Base-by-base conservation (phyloP, 306 rosid species). In the Canavalia gladiata region DNA sequence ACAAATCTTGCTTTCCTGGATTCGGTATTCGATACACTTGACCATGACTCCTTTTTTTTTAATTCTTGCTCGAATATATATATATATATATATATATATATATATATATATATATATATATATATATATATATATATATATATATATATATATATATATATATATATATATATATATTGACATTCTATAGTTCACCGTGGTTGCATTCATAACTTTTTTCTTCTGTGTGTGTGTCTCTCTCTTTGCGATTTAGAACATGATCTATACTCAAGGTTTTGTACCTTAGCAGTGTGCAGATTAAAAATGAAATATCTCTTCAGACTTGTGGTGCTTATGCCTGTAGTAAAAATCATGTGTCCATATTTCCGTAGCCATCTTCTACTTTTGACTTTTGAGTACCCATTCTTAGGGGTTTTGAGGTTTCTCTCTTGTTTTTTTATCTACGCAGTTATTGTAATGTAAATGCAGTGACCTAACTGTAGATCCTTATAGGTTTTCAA, bases 371-470 rank as follows among this genome's bases (percentile, higher is more conserved):
- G 39, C 45, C 25, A 18, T 18, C 25, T 18, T 18, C 25, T 76
- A 67, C 7, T 85, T 85, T 58, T 49, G 73, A 31, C 43, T 12
- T 29, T 18, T 1, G 9, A 49, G 7, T 76, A 57, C 49, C 42
- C 45, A 5, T 62, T 72, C 8, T 64, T 35, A 71, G 47, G n/a
- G 45, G 60, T 50, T 70, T 78, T 75, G 35, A 42, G 75, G 63
- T 66, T 56, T 58, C 11, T 74, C 55, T 45, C 39, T 51, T 45
- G 72, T 0, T 67, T 73, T 73, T 51, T 33, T 60, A 39, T 49
- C 73, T 31, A 30, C 18, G 2, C 43, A 29, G 66, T 58, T 64
- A 0, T 78, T 47, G 37, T n/a, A 39, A 9, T 39, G 31, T 39
- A 64, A 35, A 67, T 67, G 18, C 8, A 80, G 47, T 70, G 54